Conservation (phyloP, 148 eudicot species). For the Salicornia ramosissima region DNA sequence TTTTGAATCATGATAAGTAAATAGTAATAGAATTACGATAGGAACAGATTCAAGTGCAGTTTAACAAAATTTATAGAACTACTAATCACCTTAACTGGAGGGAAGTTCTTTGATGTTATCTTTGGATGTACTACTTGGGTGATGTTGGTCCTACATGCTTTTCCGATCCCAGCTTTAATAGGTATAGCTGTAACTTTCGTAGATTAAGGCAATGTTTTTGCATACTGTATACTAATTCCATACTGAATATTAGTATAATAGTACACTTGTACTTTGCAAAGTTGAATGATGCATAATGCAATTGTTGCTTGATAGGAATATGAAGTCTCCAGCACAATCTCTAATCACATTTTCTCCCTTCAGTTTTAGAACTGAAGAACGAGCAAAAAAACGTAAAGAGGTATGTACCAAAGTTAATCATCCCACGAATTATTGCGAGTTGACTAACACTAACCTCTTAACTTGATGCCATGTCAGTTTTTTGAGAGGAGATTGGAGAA, state of each 20-base stretch:
- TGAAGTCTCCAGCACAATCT: constrained; percentile 38
- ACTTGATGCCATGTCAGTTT: constrained; percentile 28
- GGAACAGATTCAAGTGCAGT: neutral
- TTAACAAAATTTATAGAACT: neutral
- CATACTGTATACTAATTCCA: neutral
- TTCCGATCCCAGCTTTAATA: neutral
- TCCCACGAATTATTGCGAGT: neutral
- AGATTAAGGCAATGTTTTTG: no score
- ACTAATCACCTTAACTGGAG: neutral
- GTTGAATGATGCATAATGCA: neutral
- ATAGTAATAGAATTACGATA: neutral
- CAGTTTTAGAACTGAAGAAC: constrained; percentile 71
- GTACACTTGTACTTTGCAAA: constrained; percentile 1
- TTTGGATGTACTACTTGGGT: neutral
- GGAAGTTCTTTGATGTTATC: neutral
- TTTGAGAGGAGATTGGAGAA: constrained; percentile 62
- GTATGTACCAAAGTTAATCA: constrained; percentile 26
- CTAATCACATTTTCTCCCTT: constrained; percentile 43
- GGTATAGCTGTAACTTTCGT: no score
- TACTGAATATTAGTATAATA: neutral
- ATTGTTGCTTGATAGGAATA: constrained; percentile 30
- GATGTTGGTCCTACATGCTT: neutral
- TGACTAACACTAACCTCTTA: neutral
- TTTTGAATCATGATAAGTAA: neutral
- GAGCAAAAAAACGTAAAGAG: constrained; percentile 78